Conservation (phyloP, 208 protist species). For the Trypanosoma vivax region DNA sequence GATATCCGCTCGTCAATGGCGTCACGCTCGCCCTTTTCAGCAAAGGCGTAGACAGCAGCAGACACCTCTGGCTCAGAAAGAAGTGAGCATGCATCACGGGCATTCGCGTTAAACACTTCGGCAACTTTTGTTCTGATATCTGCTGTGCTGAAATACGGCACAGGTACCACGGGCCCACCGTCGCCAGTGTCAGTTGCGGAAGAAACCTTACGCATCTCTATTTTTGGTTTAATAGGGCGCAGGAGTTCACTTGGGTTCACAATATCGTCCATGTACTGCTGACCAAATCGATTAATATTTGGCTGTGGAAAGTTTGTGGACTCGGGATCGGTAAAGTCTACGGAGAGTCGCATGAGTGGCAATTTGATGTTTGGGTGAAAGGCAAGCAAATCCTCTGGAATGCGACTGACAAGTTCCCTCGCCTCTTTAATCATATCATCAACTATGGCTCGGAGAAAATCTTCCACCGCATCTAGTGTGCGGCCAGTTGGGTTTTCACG, state of each 20-base stretch:
- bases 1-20: conserved; percentile 80
- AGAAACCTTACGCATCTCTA: conserved; percentile 8
- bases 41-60: conserved; percentile 85
- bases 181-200: neutral
- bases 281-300: conserved; percentile 83
- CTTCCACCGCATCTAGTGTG: conserved; percentile 80
- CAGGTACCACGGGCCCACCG: conserved; percentile 27
- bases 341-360: conserved; percentile 74
- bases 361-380: conserved; percentile 82
- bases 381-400: conserved; percentile 67
- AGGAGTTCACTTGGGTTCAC: conserved; percentile 81
- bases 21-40: conserved; percentile 77
- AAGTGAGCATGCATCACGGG: conserved; percentile 63
- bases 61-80: conserved; percentile 79
- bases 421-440: conserved; percentile 77
- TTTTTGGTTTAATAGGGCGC: conserved; percentile 61
- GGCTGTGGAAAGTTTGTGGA: conserved; percentile 79
- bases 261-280: conserved; percentile 85
- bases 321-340: conserved; percentile 73
- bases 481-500: conserved; percentile 47
- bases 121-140: conserved; percentile 85
- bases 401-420: conserved; percentile 51
- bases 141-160: conserved; percentile 44
- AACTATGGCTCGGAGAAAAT: conserved; percentile 63
- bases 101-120: conserved; percentile 77